Evolutionary conservation across 2,329 filamentous ascomycete species (phyloP), one percentile per base, ranked within the genome.

Genomic region (Dryadomyces quercivorus): DNA sequence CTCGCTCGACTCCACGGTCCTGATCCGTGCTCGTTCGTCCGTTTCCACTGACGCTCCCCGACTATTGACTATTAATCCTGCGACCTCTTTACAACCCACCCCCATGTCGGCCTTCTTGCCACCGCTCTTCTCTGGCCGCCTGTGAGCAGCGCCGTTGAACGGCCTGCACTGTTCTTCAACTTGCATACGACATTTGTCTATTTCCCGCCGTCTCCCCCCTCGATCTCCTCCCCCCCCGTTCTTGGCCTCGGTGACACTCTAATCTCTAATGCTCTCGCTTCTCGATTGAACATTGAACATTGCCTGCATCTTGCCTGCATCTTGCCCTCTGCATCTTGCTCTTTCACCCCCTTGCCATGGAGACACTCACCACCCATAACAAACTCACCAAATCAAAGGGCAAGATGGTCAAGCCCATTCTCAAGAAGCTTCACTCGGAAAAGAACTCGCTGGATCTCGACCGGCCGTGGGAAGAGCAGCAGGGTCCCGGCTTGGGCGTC

Each of bases 401-500:
- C 53, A 75, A 74, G 60, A 70, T 71, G 56, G 76, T 81, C 59
- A 83, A 82, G 66, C 81, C 81, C 10, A 82, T 84, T 47, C 68
- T 84, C 53, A 82, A 81, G 65, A 83, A 82, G 64, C 64, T 77
- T 40, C 71, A 75, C 50, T 81, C 77, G 60, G 78, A 81, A 59
- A 82, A 81, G 69, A 81, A 74, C 62, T 84, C 81, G 48, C 66
- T 84, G 57, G 81, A 85, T 61, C 65, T 84, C 58, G 77, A 83
- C 63, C 75, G 80, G 47, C 72, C 73, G 20, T 80, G 78, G 73
- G 75, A 79, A 45, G 78, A 82, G 57, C 77, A 80, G 61, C 66
- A 71, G 58, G 67, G 64, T 45, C 67, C 63, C 49, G 65, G 66
- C 44, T 65, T 63, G 61, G 69, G 65, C 49, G 64, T 65, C 48